phyloP scores from a whole-genome alignment of 2,329 filamentous ascomycete genomes.

The Calonectria ilicicola region DNA sequence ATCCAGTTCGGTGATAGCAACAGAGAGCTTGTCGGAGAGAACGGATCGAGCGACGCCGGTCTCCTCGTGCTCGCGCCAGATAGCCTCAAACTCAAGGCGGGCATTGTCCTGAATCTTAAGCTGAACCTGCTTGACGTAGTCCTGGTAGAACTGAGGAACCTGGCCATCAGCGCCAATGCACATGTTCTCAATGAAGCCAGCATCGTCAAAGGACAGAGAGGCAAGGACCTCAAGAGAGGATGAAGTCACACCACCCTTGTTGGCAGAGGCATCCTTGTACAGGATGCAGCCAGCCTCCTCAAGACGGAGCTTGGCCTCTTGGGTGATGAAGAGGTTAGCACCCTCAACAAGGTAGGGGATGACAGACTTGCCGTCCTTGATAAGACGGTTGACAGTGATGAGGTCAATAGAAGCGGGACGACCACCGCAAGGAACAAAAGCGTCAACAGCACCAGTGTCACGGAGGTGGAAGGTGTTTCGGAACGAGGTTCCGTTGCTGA shows the following conservation, averaged over 20 bases:
- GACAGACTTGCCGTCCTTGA: constrained; percentile 86
- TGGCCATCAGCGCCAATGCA: constrained; percentile 80
- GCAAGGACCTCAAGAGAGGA: constrained; percentile 97
- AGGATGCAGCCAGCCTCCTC: constrained; percentile 95
- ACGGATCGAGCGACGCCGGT: constrained; percentile 84
- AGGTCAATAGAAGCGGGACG: constrained; percentile 97
- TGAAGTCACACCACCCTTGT: constrained; percentile 98
- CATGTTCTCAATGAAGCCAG: constrained; percentile 92
- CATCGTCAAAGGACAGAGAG: constrained; percentile 92
- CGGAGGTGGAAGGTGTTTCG: constrained; percentile 97
- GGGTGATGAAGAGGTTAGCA: constrained; percentile 98
- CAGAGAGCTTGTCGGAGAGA: constrained; percentile 90
- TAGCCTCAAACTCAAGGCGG: constrained; percentile 93
- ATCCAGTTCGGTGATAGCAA: constrained; percentile 95
- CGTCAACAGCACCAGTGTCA: constrained; percentile 80
- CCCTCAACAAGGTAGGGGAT: constrained; percentile 98
- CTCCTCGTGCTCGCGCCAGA: constrained; percentile 93
- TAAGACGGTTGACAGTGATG: constrained; percentile 86
- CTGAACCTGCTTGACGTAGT: constrained; percentile 93
- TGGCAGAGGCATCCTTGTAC: constrained; percentile 97
- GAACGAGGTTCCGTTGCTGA: constrained; percentile 94
- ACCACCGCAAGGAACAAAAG: constrained; percentile 96
- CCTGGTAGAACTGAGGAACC: constrained; percentile 89
- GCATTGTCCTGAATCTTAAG: constrained; percentile 92
- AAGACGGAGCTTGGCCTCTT: constrained; percentile 94